Conservation (phyloP, 2,329 filamentous ascomycete species). For the Magnaporthiopsis rhizophila region DNA sequence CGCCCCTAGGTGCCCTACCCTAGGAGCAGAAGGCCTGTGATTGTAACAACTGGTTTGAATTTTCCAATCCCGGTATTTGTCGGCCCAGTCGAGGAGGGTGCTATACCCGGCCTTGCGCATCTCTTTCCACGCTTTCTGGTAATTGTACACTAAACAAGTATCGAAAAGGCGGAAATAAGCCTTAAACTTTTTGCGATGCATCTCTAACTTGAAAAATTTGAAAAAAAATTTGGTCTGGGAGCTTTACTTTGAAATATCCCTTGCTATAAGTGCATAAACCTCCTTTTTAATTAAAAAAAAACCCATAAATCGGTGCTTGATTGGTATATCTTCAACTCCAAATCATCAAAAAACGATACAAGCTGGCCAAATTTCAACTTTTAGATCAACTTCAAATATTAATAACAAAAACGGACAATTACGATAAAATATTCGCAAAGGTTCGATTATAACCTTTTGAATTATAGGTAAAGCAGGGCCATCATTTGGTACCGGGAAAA, state of each 20-base stretch:
- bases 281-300: slow-evolving; percentile 26
- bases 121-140: slow-evolving; percentile 32
- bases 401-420: slow-evolving; percentile 29
- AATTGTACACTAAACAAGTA: slow-evolving; percentile 31
- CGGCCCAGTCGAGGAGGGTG: slow-evolving; percentile 13
- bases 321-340: slow-evolving; percentile 23
- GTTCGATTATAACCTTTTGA: slow-evolving; percentile 25
- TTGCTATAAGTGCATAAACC: slow-evolving; percentile 18
- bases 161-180: slow-evolving; percentile 22
- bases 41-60: background rate
- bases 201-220: slow-evolving; percentile 14
- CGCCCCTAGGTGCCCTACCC: too few relatives aligned
- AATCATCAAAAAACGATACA: slow-evolving; percentile 21
- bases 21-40: too few relatives aligned
- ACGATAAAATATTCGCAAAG: slow-evolving; percentile 33
- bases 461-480: slow-evolving; percentile 30
- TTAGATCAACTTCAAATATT: slow-evolving; percentile 23
- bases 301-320: slow-evolving; percentile 26
- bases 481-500: slow-evolving; percentile 31
- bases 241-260: slow-evolving; percentile 19
- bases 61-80: slow-evolving; percentile 16
- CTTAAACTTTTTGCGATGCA: slow-evolving; percentile 4
- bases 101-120: slow-evolving; percentile 30
- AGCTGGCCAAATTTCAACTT: slow-evolving; percentile 25
- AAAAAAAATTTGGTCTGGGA: slow-evolving; percentile 17